Evolutionary conservation across 495 filamentous ascomycete genomes (phyloP).

Genomic region (Xylaria telfairii): DNA sequence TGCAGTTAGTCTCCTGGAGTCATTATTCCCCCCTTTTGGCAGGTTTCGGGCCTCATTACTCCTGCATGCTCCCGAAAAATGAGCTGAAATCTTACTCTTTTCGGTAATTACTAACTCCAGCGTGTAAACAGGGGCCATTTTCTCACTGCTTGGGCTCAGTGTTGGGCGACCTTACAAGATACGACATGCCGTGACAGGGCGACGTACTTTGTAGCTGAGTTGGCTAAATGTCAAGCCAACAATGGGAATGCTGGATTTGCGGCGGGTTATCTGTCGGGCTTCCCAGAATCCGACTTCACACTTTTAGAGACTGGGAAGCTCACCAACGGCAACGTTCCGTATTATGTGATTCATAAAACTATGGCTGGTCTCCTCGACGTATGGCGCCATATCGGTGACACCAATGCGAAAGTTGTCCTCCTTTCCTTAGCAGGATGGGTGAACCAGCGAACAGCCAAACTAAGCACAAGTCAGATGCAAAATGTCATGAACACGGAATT

Average conservation of each 20-base stretch:
- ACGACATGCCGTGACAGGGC: constrained; percentile 41
- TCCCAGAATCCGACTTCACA: constrained; percentile 46
- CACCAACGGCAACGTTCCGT: constrained; percentile 38
- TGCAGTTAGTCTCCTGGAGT: too few species aligned
- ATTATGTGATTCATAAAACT: constrained; percentile 41
- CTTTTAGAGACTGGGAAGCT: constrained; percentile 37
- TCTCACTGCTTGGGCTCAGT: constrained; percentile 43
- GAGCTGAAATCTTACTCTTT: too few species aligned
- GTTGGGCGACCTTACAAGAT: constrained; percentile 37
- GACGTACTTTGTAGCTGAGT: constrained; percentile 41
- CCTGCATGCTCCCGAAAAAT: too few species aligned
- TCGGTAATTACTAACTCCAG: too few species aligned
- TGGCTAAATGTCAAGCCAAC: constrained; percentile 47
- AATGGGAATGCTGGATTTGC: constrained; percentile 39
- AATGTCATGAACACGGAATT: constrained; percentile 44
- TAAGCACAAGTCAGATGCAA: constrained; percentile 45
- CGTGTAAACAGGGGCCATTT: too few species aligned
- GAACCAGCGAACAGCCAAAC: constrained; percentile 39
- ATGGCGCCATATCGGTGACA: constrained; percentile 42
- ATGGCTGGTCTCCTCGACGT: constrained; percentile 44
- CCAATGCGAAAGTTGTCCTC: constrained; percentile 37
- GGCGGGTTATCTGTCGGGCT: constrained; percentile 44
- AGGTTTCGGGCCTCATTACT: too few species aligned
- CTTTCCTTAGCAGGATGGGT: constrained; percentile 46
- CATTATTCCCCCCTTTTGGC: too few species aligned